A percentile compares a stretch with the other conserved stretches of the same genome.
These are phyloP conservation scores for Copromyces sp. DNA, from an alignment of 495 filamentous ascomycete genomes.

Conservation along the genomic window DNA sequence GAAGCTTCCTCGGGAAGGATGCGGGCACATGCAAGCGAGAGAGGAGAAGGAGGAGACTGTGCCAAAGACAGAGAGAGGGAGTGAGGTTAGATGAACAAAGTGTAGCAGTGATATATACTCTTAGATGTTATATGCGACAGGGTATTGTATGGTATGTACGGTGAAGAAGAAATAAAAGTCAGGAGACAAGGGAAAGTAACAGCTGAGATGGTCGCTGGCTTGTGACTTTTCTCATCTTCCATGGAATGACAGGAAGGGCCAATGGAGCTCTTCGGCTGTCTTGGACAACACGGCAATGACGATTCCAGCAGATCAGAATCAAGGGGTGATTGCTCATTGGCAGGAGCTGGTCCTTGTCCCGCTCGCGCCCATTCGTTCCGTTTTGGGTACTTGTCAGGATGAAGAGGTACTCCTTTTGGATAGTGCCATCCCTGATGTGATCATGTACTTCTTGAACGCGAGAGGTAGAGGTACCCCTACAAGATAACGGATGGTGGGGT, in stretches of 20 bases:
- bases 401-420: background rate
- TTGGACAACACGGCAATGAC: background rate
- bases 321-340: conserved; percentile 11
- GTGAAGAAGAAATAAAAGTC: background rate
- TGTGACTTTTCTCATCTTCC: background rate
- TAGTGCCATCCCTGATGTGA: no score
- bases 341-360: conserved; percentile 3
- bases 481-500: background rate
- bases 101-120: background rate
- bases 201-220: background rate
- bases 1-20: background rate
- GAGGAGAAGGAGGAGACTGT: background rate
- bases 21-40: background rate
- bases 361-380: background rate
- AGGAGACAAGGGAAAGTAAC: background rate
- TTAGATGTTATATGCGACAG: background rate
- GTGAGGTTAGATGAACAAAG: background rate
- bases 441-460: background rate
- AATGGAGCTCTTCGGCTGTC: background rate
- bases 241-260: background rate
- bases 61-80: background rate
- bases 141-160: background rate
- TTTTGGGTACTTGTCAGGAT: background rate
- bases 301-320: background rate
- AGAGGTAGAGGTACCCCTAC: background rate